Percentiles rank a stretch among this genome's conserved stretches.
Conservation (phyloP, 2,329 filamentous ascomycete genomes). For the Grosmannia huntii region DNA sequence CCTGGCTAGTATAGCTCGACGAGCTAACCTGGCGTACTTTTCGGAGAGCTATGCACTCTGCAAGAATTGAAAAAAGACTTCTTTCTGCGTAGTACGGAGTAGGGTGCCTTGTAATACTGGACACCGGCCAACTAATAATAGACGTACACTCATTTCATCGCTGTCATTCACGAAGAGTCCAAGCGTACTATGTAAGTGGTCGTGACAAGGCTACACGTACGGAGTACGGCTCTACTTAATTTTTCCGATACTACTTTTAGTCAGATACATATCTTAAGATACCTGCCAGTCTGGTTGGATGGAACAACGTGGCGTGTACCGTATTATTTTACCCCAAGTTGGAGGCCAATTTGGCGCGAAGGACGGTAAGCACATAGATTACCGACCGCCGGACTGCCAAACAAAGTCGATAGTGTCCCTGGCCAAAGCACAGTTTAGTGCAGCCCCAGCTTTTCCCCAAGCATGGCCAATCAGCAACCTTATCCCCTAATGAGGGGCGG, state of each 20-base stretch:
- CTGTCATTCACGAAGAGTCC: not conserved
- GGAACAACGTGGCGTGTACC: not conserved
- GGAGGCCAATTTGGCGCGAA: not conserved
- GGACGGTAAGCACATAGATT: not conserved
- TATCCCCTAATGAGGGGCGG: constrained; percentile 12
- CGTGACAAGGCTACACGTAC: not conserved
- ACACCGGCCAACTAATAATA: not conserved
- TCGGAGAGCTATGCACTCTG: no score
- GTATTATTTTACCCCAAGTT: not conserved
- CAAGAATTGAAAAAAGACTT: not conserved
- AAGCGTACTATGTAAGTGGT: not conserved
- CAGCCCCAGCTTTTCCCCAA: not conserved
- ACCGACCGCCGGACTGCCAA: not conserved
- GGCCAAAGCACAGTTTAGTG: not conserved
- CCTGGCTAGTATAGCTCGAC: not conserved
- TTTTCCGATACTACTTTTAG: no score
- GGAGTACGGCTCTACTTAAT: no score
- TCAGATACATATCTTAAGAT: no score
- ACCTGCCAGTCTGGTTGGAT: not conserved
- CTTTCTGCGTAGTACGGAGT: not conserved
- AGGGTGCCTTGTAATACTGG: not conserved
- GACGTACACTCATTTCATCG: not conserved
- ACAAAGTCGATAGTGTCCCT: not conserved
- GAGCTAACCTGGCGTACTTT: no score
- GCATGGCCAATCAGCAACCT: constrained; percentile 8